phyloP scores from a whole-genome alignment of 768 basidiomycete species.

The Trametes villosa region DNA sequence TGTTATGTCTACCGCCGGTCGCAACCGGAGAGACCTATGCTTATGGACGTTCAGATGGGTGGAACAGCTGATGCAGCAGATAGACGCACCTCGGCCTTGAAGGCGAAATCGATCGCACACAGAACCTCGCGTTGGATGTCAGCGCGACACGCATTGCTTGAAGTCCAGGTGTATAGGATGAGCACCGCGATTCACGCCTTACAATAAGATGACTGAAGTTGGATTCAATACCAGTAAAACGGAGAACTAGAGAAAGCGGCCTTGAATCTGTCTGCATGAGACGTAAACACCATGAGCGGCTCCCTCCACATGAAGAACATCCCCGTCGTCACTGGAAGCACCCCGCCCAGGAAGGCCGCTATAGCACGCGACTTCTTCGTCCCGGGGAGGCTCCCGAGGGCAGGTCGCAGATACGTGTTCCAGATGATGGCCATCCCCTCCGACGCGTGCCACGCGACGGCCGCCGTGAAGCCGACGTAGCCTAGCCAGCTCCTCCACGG shows the following conservation, averaged over 20 bases:
- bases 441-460: slow-evolving; percentile 60
- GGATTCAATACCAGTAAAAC: slow-evolving; percentile 48
- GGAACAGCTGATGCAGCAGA: no score
- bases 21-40: no score
- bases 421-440: slow-evolving; percentile 63
- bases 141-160: no score
- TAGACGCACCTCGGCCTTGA: no score
- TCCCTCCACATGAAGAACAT: slow-evolving; percentile 58
- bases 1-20: no score
- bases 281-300: slow-evolving; percentile 58
- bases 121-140: no score
- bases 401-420: slow-evolving; percentile 48
- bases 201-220: background rate
- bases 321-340: slow-evolving; percentile 60
- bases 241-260: slow-evolving; percentile 52
- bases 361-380: slow-evolving; percentile 37
- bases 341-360: slow-evolving; percentile 41
- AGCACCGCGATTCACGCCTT: no score
- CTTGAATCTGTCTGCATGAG: slow-evolving; percentile 52
- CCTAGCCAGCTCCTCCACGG: slow-evolving; percentile 63
- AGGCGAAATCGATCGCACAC: no score
- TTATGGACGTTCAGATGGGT: no score
- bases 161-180: no score
- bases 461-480: slow-evolving; percentile 64
- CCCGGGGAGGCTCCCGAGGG: slow-evolving; percentile 31